Conservation (phyloP, 495 filamentous ascomycete genomes). For the Penicillium robsamsonii region DNA sequence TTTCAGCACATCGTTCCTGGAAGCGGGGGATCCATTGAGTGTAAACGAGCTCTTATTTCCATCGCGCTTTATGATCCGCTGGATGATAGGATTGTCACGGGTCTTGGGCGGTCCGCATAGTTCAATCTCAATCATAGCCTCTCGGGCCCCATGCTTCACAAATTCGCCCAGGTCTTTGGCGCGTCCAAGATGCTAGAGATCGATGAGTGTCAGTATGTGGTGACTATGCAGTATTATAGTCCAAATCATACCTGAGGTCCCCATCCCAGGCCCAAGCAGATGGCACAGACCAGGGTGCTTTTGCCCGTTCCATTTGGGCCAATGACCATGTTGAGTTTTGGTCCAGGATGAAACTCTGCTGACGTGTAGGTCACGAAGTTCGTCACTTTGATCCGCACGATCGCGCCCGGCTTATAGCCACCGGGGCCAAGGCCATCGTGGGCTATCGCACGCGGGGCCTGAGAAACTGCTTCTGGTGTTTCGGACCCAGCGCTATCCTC, state of each 20-base stretch:
- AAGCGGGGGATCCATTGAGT: conserved; percentile 60
- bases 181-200: conserved; percentile 69
- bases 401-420: conserved; percentile 74
- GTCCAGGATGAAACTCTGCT: conserved; percentile 85
- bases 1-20: conserved; percentile 57
- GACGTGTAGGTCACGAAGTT: conserved; percentile 95
- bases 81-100: conserved; percentile 65
- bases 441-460: conserved; percentile 1
- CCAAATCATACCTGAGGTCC: conserved; percentile 56
- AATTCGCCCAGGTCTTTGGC: conserved; percentile 85
- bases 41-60: conserved; percentile 75
- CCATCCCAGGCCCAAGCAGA: conserved; percentile 90
- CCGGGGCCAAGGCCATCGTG: conserved; percentile 19
- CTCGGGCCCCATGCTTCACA: conserved; percentile 81
- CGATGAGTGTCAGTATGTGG: conserved; percentile 7
- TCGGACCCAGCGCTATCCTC: background rate
- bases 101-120: conserved; percentile 56
- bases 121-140: conserved; percentile 86
- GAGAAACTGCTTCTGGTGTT: conserved; percentile 3
- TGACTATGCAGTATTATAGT: conserved; percentile 2
- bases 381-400: conserved; percentile 79
- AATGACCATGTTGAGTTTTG: conserved; percentile 97
- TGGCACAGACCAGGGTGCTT: conserved; percentile 94
- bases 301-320: conserved; percentile 98
- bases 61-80: conserved; percentile 72